Conservation (phyloP, 768 basidiomycete genomes). For the Suillus weaverae region DNA sequence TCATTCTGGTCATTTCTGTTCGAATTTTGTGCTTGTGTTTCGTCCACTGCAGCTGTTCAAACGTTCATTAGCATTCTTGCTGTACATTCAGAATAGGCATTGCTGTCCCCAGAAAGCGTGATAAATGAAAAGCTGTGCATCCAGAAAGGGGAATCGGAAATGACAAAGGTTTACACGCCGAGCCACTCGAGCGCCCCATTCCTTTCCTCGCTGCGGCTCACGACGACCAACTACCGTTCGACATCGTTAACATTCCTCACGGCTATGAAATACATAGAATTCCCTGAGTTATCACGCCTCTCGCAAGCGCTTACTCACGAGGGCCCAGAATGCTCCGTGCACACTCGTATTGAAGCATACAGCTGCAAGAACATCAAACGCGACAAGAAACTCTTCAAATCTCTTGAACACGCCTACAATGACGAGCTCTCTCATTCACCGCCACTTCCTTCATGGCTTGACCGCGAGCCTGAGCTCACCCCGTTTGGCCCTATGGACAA, state of each 20-base stretch:
- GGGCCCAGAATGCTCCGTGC: constrained; percentile 84
- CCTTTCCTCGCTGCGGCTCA: neutral
- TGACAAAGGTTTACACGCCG: constrained; percentile 12
- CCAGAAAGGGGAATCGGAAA: constrained; percentile 15
- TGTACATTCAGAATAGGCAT: too few relatives aligned
- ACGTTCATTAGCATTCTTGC: too few relatives aligned
- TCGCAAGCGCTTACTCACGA: constrained; percentile 81
- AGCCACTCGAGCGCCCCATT: neutral
- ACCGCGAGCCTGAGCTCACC: constrained; percentile 71
- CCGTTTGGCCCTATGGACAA: constrained; percentile 92
- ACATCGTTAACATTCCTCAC: constrained; percentile 1
- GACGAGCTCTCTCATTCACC: constrained; percentile 80
- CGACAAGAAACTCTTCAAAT: constrained; percentile 94
- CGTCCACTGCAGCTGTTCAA: neutral
- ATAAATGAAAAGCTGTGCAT: constrained; percentile 13
- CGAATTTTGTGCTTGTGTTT: neutral
- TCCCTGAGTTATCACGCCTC: constrained; percentile 74
- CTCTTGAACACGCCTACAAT: constrained; percentile 83
- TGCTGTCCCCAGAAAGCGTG: too few relatives aligned
- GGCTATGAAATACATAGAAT: constrained; percentile 87
- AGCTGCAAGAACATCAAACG: constrained; percentile 96
- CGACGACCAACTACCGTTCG: neutral
- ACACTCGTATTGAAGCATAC: constrained; percentile 94
- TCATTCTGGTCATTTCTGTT: neutral
- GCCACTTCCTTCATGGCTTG: constrained; percentile 78